Percentiles rank a stretch among this genome's conserved stretches.
These are phyloP conservation scores for Tilletia setariae DNA, from an alignment of 1,284 basidiomycete species.

Conservation along the genomic window DNA sequence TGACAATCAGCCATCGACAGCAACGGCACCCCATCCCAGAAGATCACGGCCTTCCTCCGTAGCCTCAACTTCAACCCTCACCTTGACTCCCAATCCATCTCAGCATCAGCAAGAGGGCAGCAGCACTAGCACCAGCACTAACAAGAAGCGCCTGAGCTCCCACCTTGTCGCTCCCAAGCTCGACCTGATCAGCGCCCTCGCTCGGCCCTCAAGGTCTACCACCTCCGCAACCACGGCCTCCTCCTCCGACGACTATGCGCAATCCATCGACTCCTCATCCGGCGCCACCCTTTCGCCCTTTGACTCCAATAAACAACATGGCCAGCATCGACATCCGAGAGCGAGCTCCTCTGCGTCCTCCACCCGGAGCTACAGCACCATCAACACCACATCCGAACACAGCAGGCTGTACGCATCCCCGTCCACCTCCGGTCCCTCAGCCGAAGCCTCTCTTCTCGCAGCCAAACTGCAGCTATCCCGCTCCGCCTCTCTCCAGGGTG, in stretches of 20 bases:
- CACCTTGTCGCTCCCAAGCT: not conserved
- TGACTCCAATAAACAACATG: not conserved
- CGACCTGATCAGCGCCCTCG: not conserved
- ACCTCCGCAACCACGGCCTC: not conserved
- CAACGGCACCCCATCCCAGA: no score
- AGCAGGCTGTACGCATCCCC: not conserved
- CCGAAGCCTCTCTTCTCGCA: not conserved
- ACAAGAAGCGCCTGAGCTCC: not conserved
- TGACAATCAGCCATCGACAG: no score
- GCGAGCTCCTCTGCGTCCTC: not conserved
- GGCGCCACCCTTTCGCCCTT: not conserved
- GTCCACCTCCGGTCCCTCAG: not conserved
- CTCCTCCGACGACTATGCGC: not conserved
- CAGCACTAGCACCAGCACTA: not conserved
- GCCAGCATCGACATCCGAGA: not conserved
- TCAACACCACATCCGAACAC: not conserved
- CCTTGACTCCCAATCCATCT: not conserved
- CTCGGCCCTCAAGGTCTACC: not conserved
- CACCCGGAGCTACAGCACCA: not conserved
- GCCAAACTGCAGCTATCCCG: constrained; percentile 6
- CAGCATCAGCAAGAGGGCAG: not conserved
- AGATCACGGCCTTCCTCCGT: not conserved
- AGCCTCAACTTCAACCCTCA: not conserved
- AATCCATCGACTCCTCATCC: not conserved
- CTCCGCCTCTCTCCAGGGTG: not conserved